Evolutionary conservation across 2,329 filamentous ascomycete genomes (phyloP).

Genomic region (Xylariaceae sp.): DNA sequence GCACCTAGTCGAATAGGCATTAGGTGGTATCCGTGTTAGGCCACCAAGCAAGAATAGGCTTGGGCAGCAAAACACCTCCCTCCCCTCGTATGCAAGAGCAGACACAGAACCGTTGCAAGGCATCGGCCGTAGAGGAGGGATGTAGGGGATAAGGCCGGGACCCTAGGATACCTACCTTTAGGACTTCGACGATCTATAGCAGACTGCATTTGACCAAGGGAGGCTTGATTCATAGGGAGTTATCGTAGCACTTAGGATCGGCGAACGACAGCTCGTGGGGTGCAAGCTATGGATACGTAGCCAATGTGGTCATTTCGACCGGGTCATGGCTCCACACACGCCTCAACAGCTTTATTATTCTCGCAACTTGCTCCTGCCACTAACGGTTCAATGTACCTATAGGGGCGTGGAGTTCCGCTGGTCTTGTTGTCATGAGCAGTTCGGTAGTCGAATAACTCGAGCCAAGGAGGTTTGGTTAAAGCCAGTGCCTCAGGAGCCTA

Average conservation of each 20-base stretch:
- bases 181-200: conserved; percentile 25
- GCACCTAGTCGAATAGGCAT: conserved; percentile 23
- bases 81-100: conserved; percentile 23
- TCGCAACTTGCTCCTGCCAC: conserved; percentile 33
- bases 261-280: conserved; percentile 36
- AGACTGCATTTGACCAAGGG: conserved; percentile 25
- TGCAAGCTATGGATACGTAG: conserved; percentile 33
- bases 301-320: conserved; percentile 35
- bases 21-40: conserved; percentile 25
- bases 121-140: conserved; percentile 21
- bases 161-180: conserved; percentile 23
- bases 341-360: conserved; percentile 33
- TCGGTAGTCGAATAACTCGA: conserved; percentile 22
- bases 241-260: conserved; percentile 34
- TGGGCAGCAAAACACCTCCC: conserved; percentile 26
- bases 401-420: conserved; percentile 31
- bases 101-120: conserved; percentile 25
- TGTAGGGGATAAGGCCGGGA: conserved; percentile 19
- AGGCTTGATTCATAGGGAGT: conserved; percentile 28
- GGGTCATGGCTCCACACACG: conserved; percentile 38
- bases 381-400: conserved; percentile 31
- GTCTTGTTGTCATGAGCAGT: conserved; percentile 24
- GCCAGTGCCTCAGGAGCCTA: conserved; percentile 19
- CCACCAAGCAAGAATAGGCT: conserved; percentile 22
- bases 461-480: conserved; percentile 29